Base-by-base conservation (phyloP, 169 alveolate species). In the Miamiensis avidus region DNA sequence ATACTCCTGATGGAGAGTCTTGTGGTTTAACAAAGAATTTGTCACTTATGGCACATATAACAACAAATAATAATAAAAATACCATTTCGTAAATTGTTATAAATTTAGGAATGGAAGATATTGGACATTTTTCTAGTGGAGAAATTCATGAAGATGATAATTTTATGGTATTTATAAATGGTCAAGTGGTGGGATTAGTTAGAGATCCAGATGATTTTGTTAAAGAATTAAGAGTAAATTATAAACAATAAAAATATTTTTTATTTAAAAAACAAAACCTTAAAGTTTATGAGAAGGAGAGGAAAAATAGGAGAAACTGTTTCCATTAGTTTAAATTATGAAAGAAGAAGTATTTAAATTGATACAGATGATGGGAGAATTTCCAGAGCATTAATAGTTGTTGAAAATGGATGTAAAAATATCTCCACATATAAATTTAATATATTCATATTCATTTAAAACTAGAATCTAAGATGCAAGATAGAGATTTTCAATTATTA, bases 1-100 rank as follows among this genome's bases (percentile, higher is more conserved):
- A 99, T 90, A 99, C 99, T 1, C 99, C 99, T 0, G 99, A 99
- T 85, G 99, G 99, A 0, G 99, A 98, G 88, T 96, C 99, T 34
- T 98, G 99, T 88, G 99, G 99, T 25, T 91, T 99, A 28, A 99
- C 99, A 26, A 99, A 99, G 90, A 98, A 97, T 90, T 95, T 99
- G 82, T 98, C 99, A 0, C 88, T 99, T 78, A 96, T 99, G 93
- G 98, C 99, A 27, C 99, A 99, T 93, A 99, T 99, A n/a, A 98
- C 99, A 0, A 97, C 98, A n/a, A 99, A 98, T 83, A 97, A 95
- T 82, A 98, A 94, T 34, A 98, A 97, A 83, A 89, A 94, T 86
- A 87, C 98, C 34, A 81, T 96, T 33, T 78, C 87, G 31, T 93
- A 89, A 69, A 88, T 96, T 31, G 89, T 94, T 31, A 78, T 92